Evolutionary conservation across 2,329 filamentous ascomycete genomes (phyloP), one percentile per base, ranked within the genome.

Genomic region (Zelopaecilomyces penicillatus): DNA sequence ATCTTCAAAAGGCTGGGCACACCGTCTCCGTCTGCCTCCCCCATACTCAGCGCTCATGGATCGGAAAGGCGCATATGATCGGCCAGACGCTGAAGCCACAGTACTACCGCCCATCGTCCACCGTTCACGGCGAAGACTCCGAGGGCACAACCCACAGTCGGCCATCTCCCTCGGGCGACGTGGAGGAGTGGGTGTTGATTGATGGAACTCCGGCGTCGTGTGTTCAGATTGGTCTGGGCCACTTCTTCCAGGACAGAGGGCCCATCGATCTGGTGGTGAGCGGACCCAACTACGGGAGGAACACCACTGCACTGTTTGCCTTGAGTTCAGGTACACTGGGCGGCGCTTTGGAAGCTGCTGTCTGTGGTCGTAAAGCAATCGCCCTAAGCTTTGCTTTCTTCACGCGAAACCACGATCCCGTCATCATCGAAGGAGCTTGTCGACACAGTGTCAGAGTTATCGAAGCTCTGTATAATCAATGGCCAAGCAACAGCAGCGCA

Each of bases 51-150:
- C 82, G 91, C 50, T 95, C 89, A 45, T 98, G 93, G 93, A 97
- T 98, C 58, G 90, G 90, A 56, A 98, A 98, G 72, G 93, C 93
- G 3, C 93, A 97, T 66, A 86, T 97, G 59, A 89, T 97, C 57
- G 90, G 90, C 45, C 84, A 91, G 63, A 85, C 86, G 7, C 78
- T 95, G 50, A 87, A 83, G 61, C 89, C 89, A 6, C 75, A 79
- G 29, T 95, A 95, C 70, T 95, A 89, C 70, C 84, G 84, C 1
- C 77, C 77, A 10, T 71, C 62, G n/a, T 49, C 61, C 33, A 61
- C 62, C 11, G 59, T 66, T 29, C 64, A 70, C 49, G 64, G 64
- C 42, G 65, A 65, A 29, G 62, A 65, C 42, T 58, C 66, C 42
- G 80, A 87, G 50, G 85, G 85, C 44, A 82, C 80, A 11, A 80